Evolutionary conservation across 1,139 yeast species (phyloP).

Genomic region (Yamadazyma spencermartinsiae): DNA sequence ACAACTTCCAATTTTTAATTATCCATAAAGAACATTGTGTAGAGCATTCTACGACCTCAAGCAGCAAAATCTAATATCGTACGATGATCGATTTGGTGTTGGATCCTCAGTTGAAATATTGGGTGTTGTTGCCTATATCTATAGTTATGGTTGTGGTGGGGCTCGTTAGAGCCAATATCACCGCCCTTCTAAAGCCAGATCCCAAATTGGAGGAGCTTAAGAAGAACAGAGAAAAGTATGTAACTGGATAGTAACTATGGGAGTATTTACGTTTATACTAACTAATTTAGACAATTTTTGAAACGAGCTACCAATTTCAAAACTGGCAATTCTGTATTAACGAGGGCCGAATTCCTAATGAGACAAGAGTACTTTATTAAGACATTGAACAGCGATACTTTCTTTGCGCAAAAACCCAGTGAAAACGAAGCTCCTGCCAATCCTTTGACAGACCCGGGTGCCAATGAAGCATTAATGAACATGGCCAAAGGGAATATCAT

Average conservation of each 20-base stretch:
- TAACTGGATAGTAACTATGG: conserved; percentile 7
- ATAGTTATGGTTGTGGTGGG: conserved; percentile 92
- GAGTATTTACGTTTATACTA: conserved; percentile 3
- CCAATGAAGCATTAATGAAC: conserved; percentile 72
- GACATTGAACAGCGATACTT: conserved; percentile 53
- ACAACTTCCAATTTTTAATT: too few relatives aligned
- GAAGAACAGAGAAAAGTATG: conserved; percentile 59
- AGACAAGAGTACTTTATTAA: conserved; percentile 48
- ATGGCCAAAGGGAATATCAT: conserved; percentile 82
- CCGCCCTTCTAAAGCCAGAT: conserved; percentile 57
- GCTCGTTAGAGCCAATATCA: conserved; percentile 68
- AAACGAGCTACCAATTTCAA: conserved; percentile 56
- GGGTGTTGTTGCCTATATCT: conserved; percentile 92
- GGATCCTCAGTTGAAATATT: conserved; percentile 80
- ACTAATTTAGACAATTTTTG: conserved; percentile 44
- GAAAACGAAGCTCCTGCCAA: conserved; percentile 50
- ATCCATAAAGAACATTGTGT: too few relatives aligned
- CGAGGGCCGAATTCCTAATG: conserved; percentile 44
- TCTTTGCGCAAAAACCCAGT: conserved; percentile 44
- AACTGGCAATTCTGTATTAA: conserved; percentile 46
- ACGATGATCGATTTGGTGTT: conserved; percentile 34
- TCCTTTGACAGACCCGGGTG: conserved; percentile 69
- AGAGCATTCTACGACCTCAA: neutral
- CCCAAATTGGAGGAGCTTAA: conserved; percentile 56
- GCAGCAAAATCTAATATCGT: neutral